Percentiles rank a stretch among this genome's conserved stretches.
These are phyloP conservation scores for Russula olivacea DNA, from an alignment of 768 basidiomycete genomes.

Conservation along the genomic window DNA sequence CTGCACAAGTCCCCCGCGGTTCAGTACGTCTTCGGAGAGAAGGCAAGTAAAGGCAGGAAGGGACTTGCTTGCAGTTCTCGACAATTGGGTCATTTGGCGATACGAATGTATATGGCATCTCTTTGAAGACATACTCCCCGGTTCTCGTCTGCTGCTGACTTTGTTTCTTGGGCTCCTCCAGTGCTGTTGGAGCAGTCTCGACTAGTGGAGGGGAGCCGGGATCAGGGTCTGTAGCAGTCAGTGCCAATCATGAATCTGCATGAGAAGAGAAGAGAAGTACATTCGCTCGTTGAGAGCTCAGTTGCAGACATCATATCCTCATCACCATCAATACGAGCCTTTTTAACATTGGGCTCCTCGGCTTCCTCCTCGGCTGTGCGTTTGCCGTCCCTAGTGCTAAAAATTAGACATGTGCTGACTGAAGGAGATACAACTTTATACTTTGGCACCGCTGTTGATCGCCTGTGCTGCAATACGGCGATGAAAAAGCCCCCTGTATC, in stretches of 20 bases:
- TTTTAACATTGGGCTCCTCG: conserved; percentile 47
- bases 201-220: neutral
- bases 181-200: conserved; percentile 2
- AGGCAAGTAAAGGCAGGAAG: neutral
- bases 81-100: conserved; percentile 64
- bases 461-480: conserved; percentile 68
- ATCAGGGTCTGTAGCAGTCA: neutral
- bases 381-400: conserved; percentile 41
- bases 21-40: neutral
- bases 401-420: neutral
- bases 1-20: conserved; percentile 36
- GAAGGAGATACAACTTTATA: neutral
- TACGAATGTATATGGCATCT: conserved; percentile 88
- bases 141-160: conserved; percentile 25
- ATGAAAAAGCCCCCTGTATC: conserved; percentile 98
- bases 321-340: conserved; percentile 38
- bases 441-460: conserved; percentile 16
- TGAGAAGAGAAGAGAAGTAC: neutral
- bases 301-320: conserved; percentile 25
- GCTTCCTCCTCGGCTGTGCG: conserved; percentile 42
- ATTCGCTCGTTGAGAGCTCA: neutral
- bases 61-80: conserved; percentile 63
- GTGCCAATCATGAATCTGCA: neutral
- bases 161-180: conserved; percentile 26
- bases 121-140: conserved; percentile 45